Base-by-base conservation (phyloP, 2,329 filamentous ascomycete species). In the Sporothrix protearum region DNA sequence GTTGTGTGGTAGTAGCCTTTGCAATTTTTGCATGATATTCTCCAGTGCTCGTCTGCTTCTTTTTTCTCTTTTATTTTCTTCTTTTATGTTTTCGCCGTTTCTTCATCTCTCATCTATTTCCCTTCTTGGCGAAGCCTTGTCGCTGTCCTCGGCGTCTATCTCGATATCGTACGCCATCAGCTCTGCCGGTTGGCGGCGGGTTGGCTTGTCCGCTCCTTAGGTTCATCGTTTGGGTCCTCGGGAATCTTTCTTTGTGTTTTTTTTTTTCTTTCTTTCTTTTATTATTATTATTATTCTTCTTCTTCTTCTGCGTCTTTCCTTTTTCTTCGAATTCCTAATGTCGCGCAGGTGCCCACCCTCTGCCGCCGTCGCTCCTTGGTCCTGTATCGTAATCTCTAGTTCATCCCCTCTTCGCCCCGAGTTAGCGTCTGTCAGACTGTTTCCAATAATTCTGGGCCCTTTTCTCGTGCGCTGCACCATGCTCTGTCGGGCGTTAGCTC, bases 401-500 rank as follows among this genome's bases (percentile, higher is more conserved):
- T 28, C 59, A 64, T 61, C 55, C n/a, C 12, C 59, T 64, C 36
- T 42, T 42, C n/a, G 45, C 64, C 16, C 45, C 28, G 28, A 33
- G 63, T 4, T 67, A 51, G 45, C 47, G 47, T 33, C 16, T 39
- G 64, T 68, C 47, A 68, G 64, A 68, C 64, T 53, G 30, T 51
- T 68, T 28, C 45, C 19, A 53, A 68, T 53, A 68, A 67, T 51
- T 39, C 64, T 53, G 64, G 64, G 64, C 64, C 47, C 39, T 53
- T 39, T 19, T 30, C 47, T 53, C 47, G 42, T 66, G 39, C 25
- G 63, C 16, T 51, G 25, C 64, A 36, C 45, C 30, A 51, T 51
- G 25, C 64, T 36, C 9, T 53, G 45, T 67, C 45, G 22, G 30
- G 64, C 45, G 19, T 51, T 67, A 67, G 64, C 45, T 39, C 64